Base-by-base conservation (phyloP, 768 basidiomycete species). In the Mrakia blollopis region DNA sequence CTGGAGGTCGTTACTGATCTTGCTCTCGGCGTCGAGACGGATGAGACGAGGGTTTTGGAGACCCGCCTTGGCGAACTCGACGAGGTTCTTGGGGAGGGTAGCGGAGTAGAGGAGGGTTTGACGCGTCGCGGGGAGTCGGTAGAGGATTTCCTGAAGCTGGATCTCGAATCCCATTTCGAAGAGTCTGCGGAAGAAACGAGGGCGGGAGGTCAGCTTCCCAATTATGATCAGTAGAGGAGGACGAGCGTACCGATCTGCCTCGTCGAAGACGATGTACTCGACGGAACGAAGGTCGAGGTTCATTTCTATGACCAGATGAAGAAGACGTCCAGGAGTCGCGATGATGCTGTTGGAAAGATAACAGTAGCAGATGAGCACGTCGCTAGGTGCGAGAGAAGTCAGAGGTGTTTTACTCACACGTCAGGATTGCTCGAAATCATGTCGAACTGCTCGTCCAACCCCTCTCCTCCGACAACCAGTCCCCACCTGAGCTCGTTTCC, bases 141-240 rank as follows among this genome's bases (percentile, higher is more conserved):
- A 88, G 21, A 99, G 86, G 80, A 98, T 95, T 84, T 98, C 96
- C 73, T 90, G 91, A 50, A 99, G 87, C 70, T 95, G 91, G 2
- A 90, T 89, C 80, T 93, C 92, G 83, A 99, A 99, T 39, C 97
- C 97, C 90, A 98, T 92, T 82, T 99, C 97, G 83, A 99, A 99
- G 16, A 99, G 88, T 47, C 83, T 83, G 65, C 8, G 37, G n/a
- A 76, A 25, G 11, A 5, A 60, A 41, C 14, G 47, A 50, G 52
- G 32, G 2, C n/a, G n/a, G 3, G 18, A 67, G 25, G 61, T 79
- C 67, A 80, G 79, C 75, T 16, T 13, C 11, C 7, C 14, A 0
- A 23, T 13, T 39, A 0, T 8, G 14, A 41, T n/a, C 35, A 25
- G 10, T 25, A 30, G 28, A 16, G n/a, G 13, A 13, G 28, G 18